Conservation (phyloP, 768 basidiomycete species). For the Tylopilus felleus region DNA sequence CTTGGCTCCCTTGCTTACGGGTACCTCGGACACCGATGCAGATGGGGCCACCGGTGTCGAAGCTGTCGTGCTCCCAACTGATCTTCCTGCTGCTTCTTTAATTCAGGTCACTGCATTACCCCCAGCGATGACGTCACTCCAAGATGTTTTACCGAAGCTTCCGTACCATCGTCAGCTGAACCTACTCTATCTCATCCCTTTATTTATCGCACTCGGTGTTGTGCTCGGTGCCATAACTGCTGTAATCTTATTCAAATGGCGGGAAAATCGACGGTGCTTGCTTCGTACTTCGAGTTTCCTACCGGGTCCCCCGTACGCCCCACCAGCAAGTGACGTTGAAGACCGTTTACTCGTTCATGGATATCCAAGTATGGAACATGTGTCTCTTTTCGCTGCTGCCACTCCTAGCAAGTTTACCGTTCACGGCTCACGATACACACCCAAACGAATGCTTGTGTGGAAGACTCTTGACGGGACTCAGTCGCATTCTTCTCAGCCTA, state of each 20-base stretch:
- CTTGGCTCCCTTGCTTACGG: constrained; percentile 4
- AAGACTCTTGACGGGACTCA: not conserved
- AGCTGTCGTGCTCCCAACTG: constrained; percentile 2
- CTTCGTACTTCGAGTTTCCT: constrained; percentile 18
- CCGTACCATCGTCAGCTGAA: constrained; percentile 21
- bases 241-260: constrained; percentile 11
- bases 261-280: constrained; percentile 1
- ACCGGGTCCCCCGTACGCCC: constrained; percentile 26
- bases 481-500: not conserved
- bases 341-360: constrained; percentile 12
- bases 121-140: constrained; percentile 19
- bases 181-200: constrained; percentile 26
- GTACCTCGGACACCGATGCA: not conserved
- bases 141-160: constrained; percentile 15
- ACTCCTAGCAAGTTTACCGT: constrained; percentile 31
- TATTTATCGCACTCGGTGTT: constrained; percentile 27
- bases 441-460: constrained; percentile 15
- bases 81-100: constrained; percentile 16
- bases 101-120: constrained; percentile 36
- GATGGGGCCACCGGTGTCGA: not conserved
- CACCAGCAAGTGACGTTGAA: constrained; percentile 18
- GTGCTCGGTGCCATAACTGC: constrained; percentile 19
- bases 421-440: constrained; percentile 27
- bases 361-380: constrained; percentile 28
- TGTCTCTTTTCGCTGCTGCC: constrained; percentile 18